phyloP scores from a whole-genome alignment of 2,329 filamentous ascomycete genomes.

The Gaeumannomyces sp. region DNA sequence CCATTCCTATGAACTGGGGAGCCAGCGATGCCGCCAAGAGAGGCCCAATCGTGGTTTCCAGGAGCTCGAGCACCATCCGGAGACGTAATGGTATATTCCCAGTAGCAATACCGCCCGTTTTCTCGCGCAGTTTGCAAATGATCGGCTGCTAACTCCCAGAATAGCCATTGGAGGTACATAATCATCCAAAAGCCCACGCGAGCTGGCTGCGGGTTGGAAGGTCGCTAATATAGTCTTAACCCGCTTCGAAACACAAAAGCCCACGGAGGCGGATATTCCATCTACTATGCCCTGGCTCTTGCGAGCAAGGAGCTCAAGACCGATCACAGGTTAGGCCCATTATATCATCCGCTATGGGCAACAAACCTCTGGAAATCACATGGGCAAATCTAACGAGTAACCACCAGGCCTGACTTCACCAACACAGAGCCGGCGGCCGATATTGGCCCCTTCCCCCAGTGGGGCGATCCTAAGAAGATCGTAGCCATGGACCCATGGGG shows the following conservation, averaged over 20 bases:
- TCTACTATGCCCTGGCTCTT: constrained; percentile 90
- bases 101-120: constrained; percentile 5
- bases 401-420: constrained; percentile 49
- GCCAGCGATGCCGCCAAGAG: constrained; percentile 65
- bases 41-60: constrained; percentile 84
- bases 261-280: constrained; percentile 82
- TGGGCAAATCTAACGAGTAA: background rate
- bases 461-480: constrained; percentile 87
- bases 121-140: constrained; percentile 11
- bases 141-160: background rate
- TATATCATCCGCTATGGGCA: background rate
- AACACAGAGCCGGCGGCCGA: constrained; percentile 86
- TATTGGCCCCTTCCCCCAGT: constrained; percentile 84
- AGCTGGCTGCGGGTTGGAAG: background rate
- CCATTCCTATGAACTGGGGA: constrained; percentile 85
- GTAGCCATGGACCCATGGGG: constrained; percentile 96
- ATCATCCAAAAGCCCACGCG: background rate
- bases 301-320: constrained; percentile 82
- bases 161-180: constrained; percentile 17
- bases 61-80: constrained; percentile 67
- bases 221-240: background rate
- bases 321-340: constrained; percentile 54
- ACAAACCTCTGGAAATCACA: background rate
- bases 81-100: constrained; percentile 65
- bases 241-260: constrained; percentile 16